Evolutionary conservation across 345 rosid genomes (phyloP), one percentile per base, ranked within the genome.

Genomic region (Euphorbia pulcherrima): DNA sequence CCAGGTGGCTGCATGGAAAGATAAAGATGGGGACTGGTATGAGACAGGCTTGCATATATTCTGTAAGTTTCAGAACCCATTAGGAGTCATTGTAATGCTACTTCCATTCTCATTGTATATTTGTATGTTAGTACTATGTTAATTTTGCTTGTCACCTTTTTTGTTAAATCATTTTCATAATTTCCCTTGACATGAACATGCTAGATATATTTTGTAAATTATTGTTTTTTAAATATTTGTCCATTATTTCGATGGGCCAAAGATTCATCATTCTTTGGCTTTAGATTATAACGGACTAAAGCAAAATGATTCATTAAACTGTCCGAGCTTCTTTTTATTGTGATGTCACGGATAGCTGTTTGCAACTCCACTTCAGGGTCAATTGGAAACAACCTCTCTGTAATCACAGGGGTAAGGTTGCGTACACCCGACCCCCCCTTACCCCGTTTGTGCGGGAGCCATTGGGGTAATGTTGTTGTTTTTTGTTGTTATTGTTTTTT

Each of bases 1-100:
- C 27, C 47, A 90, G 97, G 85, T 90, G 69, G 97, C 95, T 75
- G 98, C 97, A 17, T 90, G 98, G 98, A 89, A 86, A 78, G 96
- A 90, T 81, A 85, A 82, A 39, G 92, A 90, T 75, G 97, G 96
- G 57, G 97, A 93, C 73, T 90, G 98, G 92, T 89, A 90, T 33
- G 97, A 90, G 77, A 93, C 96, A 48, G 94, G 97, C 28, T 75
- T 93, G 74, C 98, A 93, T 78, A 90, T 90, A 76, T 93, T 93
- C 80, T 93, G 97, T 93, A 84, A 90, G 97, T 78, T 56, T 62
- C 37, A 12, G 52, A 16, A 29, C 17, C 55, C n/a, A 27, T 54
- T 27, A 0, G 12, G 26, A 4, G 3, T 6, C 16, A 35, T 47
- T 58, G 47, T 47, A 20, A 21, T 24, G 16, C 60, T 40, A 18